Conservation (phyloP, 176 grass and related monocot species). For the Carex myosuroides region DNA sequence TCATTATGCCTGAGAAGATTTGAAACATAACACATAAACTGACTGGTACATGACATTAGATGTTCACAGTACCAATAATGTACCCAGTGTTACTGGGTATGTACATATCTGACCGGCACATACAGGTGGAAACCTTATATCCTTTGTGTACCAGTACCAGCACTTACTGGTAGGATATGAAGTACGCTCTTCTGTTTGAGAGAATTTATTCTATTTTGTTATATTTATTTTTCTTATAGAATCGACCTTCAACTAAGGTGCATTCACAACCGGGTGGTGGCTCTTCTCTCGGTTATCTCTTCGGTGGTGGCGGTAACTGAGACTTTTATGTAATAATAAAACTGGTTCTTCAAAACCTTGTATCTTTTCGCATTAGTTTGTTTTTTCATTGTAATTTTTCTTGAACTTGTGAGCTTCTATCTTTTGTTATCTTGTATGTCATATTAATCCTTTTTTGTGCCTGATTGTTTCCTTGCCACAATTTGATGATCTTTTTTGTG, state of each 20-base stretch:
- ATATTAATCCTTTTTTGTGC: neutral
- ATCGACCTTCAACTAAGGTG: conserved; percentile 55
- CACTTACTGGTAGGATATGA: neutral
- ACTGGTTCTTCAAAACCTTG: neutral
- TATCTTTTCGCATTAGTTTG: neutral
- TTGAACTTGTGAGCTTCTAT: neutral
- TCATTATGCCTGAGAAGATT: neutral
- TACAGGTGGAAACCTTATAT: neutral
- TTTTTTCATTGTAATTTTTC: neutral
- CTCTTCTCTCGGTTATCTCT: conserved; percentile 46
- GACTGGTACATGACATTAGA: neutral
- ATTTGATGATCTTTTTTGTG: neutral
- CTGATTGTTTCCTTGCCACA: neutral
- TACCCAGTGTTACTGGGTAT: neutral
- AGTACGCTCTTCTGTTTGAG: neutral
- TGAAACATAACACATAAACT: neutral
- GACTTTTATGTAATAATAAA: neutral
- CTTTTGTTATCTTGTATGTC: neutral
- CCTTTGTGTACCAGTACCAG: neutral
- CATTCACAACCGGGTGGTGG: conserved; percentile 45
- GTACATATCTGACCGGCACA: neutral
- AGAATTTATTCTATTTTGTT: neutral
- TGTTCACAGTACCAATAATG: neutral
- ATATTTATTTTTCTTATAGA: neutral
- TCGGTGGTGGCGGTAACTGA: conserved; percentile 25